Base-by-base conservation (phyloP, 2,329 filamentous ascomycete genomes). In the Emydomyces testavorans region DNA sequence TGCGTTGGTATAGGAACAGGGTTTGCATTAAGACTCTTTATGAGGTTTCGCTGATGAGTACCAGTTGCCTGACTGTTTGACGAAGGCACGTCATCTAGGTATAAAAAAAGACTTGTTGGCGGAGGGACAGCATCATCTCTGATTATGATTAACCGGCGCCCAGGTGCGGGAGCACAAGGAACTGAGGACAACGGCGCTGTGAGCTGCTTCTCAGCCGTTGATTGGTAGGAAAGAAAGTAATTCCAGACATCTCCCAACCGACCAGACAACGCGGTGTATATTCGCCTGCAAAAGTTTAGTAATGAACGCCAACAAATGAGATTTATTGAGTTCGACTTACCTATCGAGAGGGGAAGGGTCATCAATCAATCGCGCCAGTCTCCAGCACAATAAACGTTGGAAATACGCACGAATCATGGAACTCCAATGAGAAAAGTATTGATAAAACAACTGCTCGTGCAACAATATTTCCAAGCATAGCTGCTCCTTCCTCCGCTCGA, bases 361-460 rank as follows among this genome's bases (percentile, higher is more conserved):
- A 13, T 82, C 85, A 45, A 80, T 77, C 58, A 83, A 84, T 53
- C 89, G 76, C 54, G 84, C 90, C 40, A 95, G 71, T 51, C 88
- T 79, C 89, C 89, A 95, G 65, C 87, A 94, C 18, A 94, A 66
- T 42, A 95, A 69, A 39, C 89, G 85, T 77, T 94, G 92, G 62
- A 83, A 95, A 64, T 94, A 95, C 11, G 87, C 83, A 52, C 89
- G 78, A 18, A 94, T 86, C 89, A 94, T 94, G 0, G 89, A 87
- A 59, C 86, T 94, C 88, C 89, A 94, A 59, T 94, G 87, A 60
- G 84, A 90, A 67, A 94, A 95, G 52, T 87, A 80, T 52, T 78
- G 79, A 59, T 85, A 79, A 62, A 94, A 94, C 1, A 83, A 76
- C 21, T 80, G 73, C 46, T 84, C 80, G 5, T 80, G 76, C 10